Evolutionary conservation across 208 protist species (phyloP).

Genomic region (Trypanosoma melophagium): DNA sequence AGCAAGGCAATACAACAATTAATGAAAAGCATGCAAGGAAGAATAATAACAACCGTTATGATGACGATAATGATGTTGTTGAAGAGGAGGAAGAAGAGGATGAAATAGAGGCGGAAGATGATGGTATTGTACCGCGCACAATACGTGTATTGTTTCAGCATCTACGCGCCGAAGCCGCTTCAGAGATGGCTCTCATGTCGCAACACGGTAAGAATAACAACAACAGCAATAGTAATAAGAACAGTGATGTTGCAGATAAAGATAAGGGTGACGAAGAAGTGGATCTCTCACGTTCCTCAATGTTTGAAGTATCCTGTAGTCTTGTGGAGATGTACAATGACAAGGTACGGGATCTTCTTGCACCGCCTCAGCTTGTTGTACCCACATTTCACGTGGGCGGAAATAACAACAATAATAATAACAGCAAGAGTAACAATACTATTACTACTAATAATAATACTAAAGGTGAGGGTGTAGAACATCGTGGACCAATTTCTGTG

Average conservation of each 20-base stretch:
- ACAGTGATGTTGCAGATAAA: not conserved
- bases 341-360: constrained; percentile 46
- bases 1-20: not conserved
- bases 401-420: constrained; percentile 4
- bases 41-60: not conserved
- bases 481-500: constrained; percentile 2
- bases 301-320: constrained; percentile 34
- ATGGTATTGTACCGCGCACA: constrained; percentile 30
- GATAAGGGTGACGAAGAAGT: not conserved
- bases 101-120: not conserved
- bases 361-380: constrained; percentile 20
- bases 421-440: no score
- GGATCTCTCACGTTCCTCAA: not conserved
- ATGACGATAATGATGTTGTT: not conserved
- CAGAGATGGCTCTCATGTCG: constrained; percentile 7
- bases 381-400: constrained; percentile 9
- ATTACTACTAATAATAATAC: no score
- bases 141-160: constrained; percentile 26
- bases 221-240: not conserved
- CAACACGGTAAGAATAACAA: not conserved
- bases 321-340: constrained; percentile 68
- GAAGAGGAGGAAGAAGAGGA: constrained; percentile 8
- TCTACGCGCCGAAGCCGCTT: constrained; percentile 7
- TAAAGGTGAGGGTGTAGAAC: not conserved
- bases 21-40: not conserved